Conservation (phyloP, 164 flowering plant species). For the Annona squamosa region DNA sequence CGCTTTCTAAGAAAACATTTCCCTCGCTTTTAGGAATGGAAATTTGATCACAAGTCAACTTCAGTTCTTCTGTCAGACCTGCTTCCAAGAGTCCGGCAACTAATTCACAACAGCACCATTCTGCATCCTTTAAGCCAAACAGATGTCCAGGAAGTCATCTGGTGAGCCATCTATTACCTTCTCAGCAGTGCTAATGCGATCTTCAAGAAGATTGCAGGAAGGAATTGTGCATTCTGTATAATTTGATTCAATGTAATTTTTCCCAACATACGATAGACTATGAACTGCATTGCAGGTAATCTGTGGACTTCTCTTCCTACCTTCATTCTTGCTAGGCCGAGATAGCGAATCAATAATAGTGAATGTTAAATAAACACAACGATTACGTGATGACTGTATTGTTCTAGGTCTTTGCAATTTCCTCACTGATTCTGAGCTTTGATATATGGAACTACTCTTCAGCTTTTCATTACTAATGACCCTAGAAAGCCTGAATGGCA, state of each 20-base stretch:
- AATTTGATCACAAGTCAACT: conserved; percentile 23
- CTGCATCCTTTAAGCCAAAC: conserved; percentile 23
- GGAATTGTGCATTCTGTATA: conserved; percentile 11
- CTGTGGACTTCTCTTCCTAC: conserved; percentile 24
- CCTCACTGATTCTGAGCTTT: conserved; percentile 47
- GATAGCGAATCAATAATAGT: conserved; percentile 42
- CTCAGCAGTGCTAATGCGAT: neutral
- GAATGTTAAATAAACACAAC: conserved; percentile 31
- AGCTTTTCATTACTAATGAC: conserved; percentile 24
- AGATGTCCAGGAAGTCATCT: conserved; percentile 31
- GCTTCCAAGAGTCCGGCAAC: conserved; percentile 7
- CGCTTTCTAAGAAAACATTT: conserved; percentile 34
- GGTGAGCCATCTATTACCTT: conserved; percentile 11
- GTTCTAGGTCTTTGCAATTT: conserved; percentile 45
- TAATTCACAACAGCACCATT: conserved; percentile 14
- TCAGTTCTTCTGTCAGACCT: conserved; percentile 17
- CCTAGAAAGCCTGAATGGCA: conserved; percentile 24
- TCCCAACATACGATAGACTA: conserved; percentile 13
- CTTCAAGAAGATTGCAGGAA: conserved; percentile 11
- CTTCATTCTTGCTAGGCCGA: conserved; percentile 34
- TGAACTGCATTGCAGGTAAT: conserved; percentile 16
- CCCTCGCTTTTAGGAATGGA: conserved; percentile 32
- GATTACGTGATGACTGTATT: conserved; percentile 35
- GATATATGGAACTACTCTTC: conserved; percentile 69
- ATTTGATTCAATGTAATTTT: conserved; percentile 11